Base-by-base conservation (phyloP, 2,329 filamentous ascomycete genomes). In the Sclerotinia subarctica region DNA sequence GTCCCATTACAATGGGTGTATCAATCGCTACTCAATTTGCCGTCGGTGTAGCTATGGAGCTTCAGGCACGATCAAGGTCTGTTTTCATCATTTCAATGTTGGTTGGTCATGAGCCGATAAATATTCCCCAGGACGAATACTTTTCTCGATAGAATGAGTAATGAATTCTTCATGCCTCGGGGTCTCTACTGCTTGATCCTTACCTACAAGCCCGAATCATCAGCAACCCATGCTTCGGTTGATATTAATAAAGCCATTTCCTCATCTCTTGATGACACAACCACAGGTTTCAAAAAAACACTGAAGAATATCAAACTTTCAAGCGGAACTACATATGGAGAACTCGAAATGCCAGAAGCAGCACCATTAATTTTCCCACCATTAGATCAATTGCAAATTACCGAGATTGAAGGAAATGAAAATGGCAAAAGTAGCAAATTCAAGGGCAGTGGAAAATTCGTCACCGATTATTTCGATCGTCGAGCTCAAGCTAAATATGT, bases 71-170 rank as follows among this genome's bases (percentile, higher is more conserved):
- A 32, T 67, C 71, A 21, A 72, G 72, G 74, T 62, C 35, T 6
- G 56, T 74, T 38, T 54, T 59, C 63, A 56, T 44, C 38, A 35
- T 53, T 52, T n/a, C 24, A 35, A 15, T 7, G 0, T 7, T 35
- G 19, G 26, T 7, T 35, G n/a, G 26, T n/a, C 32, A 13, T 8
- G 47, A 64, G 21, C 65, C 70, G 32, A 74, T 52, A 5, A 19
- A 53, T 44, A 47, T 62, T 32, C 54, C 66, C 1, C 32, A 76
- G 75, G 68, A 71, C 72, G 19, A 88, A 87, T 72, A 77, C 74
- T 0, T 88, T 86, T 73, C 80, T 89, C 21, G 81, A 87, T 71
- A 77, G 79, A 47, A 80, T 86, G 72, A 89, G 88, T 72, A 78
- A 82, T 11, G 79, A 83, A 3, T 82, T 86, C 69, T 89, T 89